phyloP scores from a whole-genome alignment of 2,329 filamentous ascomycete species.

The Blastomyces percursus region DNA sequence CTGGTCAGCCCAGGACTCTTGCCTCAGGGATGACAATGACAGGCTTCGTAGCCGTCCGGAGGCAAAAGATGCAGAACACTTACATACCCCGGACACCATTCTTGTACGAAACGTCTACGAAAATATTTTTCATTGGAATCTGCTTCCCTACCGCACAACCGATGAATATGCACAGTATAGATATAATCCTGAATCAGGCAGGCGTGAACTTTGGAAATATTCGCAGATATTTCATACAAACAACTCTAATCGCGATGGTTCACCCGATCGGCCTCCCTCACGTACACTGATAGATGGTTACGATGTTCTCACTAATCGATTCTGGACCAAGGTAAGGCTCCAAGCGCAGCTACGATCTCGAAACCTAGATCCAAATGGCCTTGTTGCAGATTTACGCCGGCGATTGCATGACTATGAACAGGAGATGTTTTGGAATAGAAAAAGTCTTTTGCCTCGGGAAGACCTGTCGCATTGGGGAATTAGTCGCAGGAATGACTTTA shows the following conservation, averaged over 20 bases:
- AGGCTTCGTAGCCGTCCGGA: conserved; percentile 3
- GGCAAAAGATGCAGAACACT: conserved; percentile 6
- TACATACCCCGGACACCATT: conserved; percentile 8
- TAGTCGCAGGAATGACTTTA: conserved; percentile 11
- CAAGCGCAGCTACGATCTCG: background rate
- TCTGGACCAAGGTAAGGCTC: conserved; percentile 15
- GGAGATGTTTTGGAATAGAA: conserved; percentile 3
- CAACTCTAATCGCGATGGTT: background rate
- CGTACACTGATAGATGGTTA: conserved; percentile 11
- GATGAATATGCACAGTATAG: conserved; percentile 7
- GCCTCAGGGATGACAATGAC: conserved; percentile 11
- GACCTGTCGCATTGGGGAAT: conserved; percentile 23
- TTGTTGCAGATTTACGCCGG: conserved; percentile 14
- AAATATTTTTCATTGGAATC: conserved; percentile 18
- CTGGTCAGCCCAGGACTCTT: conserved; percentile 21
- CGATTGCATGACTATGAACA: conserved; percentile 18
- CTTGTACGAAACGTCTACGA: conserved; percentile 26
- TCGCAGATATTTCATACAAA: conserved; percentile 14
- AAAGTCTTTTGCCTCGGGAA: conserved; percentile 18
- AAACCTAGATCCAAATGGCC: background rate
- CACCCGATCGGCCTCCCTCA: background rate
- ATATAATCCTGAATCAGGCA: background rate
- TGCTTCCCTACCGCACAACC: conserved; percentile 14
- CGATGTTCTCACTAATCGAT: conserved; percentile 11
- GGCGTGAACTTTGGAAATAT: conserved; percentile 9